Evolutionary conservation across 257 asterid species (phyloP).

Genomic region (Nicotiana paniculata): DNA sequence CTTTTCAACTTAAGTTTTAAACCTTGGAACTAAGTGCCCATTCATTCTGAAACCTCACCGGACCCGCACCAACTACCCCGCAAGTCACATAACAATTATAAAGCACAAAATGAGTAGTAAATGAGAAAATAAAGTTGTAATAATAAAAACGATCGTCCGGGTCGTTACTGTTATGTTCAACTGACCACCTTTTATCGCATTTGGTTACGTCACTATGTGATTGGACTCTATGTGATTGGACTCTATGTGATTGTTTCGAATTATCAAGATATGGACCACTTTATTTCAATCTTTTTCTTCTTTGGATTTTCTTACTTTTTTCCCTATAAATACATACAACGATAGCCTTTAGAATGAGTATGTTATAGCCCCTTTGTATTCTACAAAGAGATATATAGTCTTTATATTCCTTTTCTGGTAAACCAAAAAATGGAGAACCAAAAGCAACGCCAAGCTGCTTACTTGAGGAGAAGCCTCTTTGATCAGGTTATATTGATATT

Average conservation of each 20-base stretch:
- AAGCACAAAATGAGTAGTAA: too few relatives aligned
- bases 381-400: neutral
- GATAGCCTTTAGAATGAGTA: neutral
- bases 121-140: too few relatives aligned
- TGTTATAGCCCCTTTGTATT: neutral
- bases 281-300: neutral
- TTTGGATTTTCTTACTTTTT: neutral
- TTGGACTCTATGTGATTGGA: neutral
- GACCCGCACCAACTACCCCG: too few relatives aligned
- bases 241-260: neutral
- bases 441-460: neutral
- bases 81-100: too few relatives aligned
- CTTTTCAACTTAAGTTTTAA: too few relatives aligned
- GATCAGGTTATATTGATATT: conserved; percentile 2
- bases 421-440: neutral
- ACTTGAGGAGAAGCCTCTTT: neutral
- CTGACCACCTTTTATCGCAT: too few relatives aligned
- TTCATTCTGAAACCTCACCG: too few relatives aligned
- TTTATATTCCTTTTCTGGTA: neutral
- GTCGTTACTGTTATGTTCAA: too few relatives aligned
- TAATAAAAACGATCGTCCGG: too few relatives aligned
- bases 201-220: neutral
- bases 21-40: too few relatives aligned
- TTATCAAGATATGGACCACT: neutral
- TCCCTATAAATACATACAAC: neutral